phyloP scores from a whole-genome alignment of 441 rosid genomes.

The Populus hybrid region DNA sequence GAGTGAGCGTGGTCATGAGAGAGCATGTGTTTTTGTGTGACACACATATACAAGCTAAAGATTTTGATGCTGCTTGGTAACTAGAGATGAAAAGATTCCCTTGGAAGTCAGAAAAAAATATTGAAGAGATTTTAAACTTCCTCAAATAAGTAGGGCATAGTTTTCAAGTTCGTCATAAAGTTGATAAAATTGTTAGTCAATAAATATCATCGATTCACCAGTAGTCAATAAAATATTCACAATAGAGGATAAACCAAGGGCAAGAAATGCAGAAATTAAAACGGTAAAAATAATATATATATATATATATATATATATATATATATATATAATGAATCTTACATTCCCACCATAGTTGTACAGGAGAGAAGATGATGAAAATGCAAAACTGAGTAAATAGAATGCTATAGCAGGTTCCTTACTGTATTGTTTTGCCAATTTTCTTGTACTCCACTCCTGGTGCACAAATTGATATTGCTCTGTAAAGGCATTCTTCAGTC shows the following conservation, averaged over 20 bases:
- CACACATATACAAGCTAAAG: neutral
- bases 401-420: constrained; percentile 31
- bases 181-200: neutral
- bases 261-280: neutral
- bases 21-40: neutral
- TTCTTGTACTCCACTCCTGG: constrained; percentile 78
- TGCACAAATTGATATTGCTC: constrained; percentile 82
- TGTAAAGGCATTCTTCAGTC: constrained; percentile 76
- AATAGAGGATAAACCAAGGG: neutral
- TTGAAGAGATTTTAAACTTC: neutral
- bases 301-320: neutral
- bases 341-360: neutral
- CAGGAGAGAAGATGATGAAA: neutral
- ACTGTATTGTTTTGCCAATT: constrained; percentile 90
- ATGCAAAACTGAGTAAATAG: neutral
- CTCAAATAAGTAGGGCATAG: neutral
- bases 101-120: neutral
- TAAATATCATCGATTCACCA: neutral
- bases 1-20: neutral
- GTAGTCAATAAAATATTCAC: neutral
- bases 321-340: too few relatives aligned
- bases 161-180: constrained; percentile 8
- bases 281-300: neutral
- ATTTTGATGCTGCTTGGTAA: neutral
- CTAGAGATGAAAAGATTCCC: neutral